phyloP scores from a whole-genome alignment of 2,329 filamentous ascomycete genomes.

The Fusarium siculi region DNA sequence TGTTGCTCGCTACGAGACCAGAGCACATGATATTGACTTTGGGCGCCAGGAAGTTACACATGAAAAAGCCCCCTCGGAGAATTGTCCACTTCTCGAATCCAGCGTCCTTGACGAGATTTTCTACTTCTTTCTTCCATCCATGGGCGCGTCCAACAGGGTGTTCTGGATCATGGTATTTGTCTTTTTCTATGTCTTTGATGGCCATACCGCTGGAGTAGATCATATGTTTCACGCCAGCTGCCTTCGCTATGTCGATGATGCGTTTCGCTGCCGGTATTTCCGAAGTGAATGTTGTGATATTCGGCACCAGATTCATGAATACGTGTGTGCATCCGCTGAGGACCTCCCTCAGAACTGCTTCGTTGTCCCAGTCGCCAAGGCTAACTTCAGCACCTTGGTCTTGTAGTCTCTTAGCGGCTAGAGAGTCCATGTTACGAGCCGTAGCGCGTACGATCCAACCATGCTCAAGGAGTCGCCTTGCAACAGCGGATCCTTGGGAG shows the following conservation, averaged over 20 bases:
- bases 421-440: neutral
- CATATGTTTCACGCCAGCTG: neutral
- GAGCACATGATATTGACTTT: constrained; percentile 7
- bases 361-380: neutral
- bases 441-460: neutral
- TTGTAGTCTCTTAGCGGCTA: neutral
- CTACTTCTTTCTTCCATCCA: neutral
- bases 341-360: neutral
- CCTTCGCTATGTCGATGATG: neutral
- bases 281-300: neutral
- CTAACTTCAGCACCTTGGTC: neutral
- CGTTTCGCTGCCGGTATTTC: neutral
- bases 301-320: constrained; percentile 4
- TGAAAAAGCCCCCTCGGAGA: constrained; percentile 5
- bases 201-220: constrained; percentile 15
- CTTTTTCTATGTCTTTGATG: constrained; percentile 9
- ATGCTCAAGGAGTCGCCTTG: neutral
- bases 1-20: neutral
- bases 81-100: constrained; percentile 13
- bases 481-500: constrained; percentile 2
- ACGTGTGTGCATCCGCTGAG: neutral
- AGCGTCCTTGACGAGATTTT: neutral
- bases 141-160: neutral
- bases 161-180: neutral
- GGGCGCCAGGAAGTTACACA: constrained; percentile 13